A percentile compares a stretch with the other conserved stretches of the same genome.
These are phyloP conservation scores for Takakia lepidozioides DNA, from an alignment of 225 moss, liverwort and hornwort species.

Conservation along the genomic window DNA sequence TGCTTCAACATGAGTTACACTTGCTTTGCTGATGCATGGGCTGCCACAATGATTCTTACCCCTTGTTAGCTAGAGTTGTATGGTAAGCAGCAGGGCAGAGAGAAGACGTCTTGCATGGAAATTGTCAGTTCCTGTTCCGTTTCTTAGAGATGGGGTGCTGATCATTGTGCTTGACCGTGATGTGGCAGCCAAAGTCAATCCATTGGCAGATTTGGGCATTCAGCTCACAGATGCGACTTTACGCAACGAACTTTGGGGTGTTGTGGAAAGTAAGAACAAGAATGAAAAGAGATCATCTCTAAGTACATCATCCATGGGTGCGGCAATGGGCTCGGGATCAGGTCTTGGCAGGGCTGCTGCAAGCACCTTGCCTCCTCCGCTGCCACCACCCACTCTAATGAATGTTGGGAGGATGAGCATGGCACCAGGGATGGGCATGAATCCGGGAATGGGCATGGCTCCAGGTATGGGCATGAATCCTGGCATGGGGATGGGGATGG, in stretches of 20 bases:
- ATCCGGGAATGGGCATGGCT: too few relatives aligned
- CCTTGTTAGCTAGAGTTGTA: too few relatives aligned
- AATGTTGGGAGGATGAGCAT: slow-evolving; percentile 24
- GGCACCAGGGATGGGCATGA: slow-evolving; percentile 24
- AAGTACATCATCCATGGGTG: slow-evolving; percentile 25
- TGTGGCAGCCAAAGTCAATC: slow-evolving; percentile 30
- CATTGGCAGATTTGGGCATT: slow-evolving; percentile 43
- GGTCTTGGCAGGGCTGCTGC: slow-evolving; percentile 33
- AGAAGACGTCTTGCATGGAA: slow-evolving; percentile 5
- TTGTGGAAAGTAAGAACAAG: slow-evolving; percentile 23
- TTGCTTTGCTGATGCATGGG: slow-evolving; percentile 10
- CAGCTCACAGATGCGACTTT: slow-evolving; percentile 44
- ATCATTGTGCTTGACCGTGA: neutral
- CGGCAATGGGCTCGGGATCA: slow-evolving; percentile 43
- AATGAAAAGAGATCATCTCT: slow-evolving; percentile 21
- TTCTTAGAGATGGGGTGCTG: too few relatives aligned
- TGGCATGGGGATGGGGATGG: too few relatives aligned
- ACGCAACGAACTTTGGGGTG: slow-evolving; percentile 7
- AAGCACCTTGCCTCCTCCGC: slow-evolving; percentile 19
- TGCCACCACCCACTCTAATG: neutral
- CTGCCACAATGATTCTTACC: slow-evolving; percentile 20
- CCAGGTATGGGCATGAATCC: too few relatives aligned
- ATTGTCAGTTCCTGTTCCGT: too few relatives aligned
- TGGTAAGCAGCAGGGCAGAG: slow-evolving; percentile 1
- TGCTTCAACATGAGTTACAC: slow-evolving; percentile 15